Base-by-base conservation (phyloP, 306 rosid genomes). In the Rosa lucieae region DNA sequence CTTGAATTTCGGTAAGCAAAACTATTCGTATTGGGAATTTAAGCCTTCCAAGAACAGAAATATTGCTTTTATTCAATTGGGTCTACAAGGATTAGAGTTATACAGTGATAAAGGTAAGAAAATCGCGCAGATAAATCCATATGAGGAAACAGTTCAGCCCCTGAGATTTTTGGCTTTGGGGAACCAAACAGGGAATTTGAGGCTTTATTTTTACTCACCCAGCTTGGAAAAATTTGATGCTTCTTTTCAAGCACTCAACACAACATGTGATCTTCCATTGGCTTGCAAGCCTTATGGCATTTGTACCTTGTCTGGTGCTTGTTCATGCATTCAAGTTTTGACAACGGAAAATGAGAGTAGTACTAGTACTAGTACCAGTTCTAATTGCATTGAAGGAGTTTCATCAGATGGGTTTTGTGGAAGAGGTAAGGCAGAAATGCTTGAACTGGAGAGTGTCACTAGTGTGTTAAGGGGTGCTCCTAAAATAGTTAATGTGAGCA, bases 21-120 rank as follows among this genome's bases (percentile, higher is more conserved):
- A 78, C 82, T 95, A 95, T 70, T 93, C 98, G 35, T 95, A 91
- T 67, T 95, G 99, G 99, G 89, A 90, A 29, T 91, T 95, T 78
- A 87, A 85, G 76, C 96, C 99, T 75, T 81, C 97, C 14, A 82
- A 85, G 86, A 78, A 85, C 77, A 87, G 92, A 78, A 93, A 81
- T 74, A 88, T 95, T 59, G 80, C 93, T 23, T 93, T 80, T 72
- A 77, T 91, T 70, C 79, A 84, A 79, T 70, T 95, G 78, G 83
- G 90, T 65, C 56, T 92, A n/a, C 80, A 49, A 39, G 99, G 94
- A 42, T 76, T 95, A 78, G 79, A 72, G 39, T 66, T 95, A 42
- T 93, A 89, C 84, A 86, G 82, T 79, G 74, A 78, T 9, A 67
- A 85, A 18, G 79, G 68, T 85, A 88, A 93, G 90, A 95, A 91